Percentiles rank a stretch among this genome's conserved stretches.
Conservation (phyloP, 495 filamentous ascomycete species). For the Aspergillus diversus region DNA sequence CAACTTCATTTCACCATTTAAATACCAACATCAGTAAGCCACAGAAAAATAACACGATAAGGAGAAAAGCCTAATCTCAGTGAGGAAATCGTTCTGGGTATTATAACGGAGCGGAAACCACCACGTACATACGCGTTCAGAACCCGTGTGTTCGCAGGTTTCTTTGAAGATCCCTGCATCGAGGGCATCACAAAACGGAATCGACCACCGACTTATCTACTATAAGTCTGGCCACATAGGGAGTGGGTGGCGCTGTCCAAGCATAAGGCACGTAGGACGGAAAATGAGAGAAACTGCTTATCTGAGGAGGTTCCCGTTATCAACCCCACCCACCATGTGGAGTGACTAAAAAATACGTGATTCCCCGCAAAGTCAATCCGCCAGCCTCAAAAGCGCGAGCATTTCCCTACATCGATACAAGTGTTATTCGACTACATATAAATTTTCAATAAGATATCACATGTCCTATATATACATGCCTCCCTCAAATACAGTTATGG, state of each 20-base stretch:
- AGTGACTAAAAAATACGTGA: not conserved
- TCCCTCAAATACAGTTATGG: no score
- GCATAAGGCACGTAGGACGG: no score
- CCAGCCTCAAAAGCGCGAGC: no score
- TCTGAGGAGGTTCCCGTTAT: not conserved
- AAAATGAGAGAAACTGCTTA: not conserved
- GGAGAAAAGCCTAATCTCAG: not conserved
- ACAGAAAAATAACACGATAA: not conserved
- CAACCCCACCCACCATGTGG: not conserved
- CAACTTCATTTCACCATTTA: slow-evolving; percentile 29
- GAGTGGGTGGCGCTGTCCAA: not conserved
- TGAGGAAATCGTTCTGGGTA: not conserved
- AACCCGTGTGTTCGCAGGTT: slow-evolving; percentile 1
- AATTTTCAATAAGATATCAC: no score
- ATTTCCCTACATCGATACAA: no score
- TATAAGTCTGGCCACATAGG: not conserved
- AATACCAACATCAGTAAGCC: not conserved
- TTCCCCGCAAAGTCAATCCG: no score
- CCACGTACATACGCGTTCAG: slow-evolving; percentile 1
- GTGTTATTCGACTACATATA: no score
- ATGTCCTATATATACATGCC: no score
- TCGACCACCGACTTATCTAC: not conserved
- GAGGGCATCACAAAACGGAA: not conserved
- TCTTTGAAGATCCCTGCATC: not conserved
- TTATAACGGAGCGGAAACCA: not conserved